Conservation (phyloP, 1,139 yeast species). For the Wickerhamomyces sp. region DNA sequence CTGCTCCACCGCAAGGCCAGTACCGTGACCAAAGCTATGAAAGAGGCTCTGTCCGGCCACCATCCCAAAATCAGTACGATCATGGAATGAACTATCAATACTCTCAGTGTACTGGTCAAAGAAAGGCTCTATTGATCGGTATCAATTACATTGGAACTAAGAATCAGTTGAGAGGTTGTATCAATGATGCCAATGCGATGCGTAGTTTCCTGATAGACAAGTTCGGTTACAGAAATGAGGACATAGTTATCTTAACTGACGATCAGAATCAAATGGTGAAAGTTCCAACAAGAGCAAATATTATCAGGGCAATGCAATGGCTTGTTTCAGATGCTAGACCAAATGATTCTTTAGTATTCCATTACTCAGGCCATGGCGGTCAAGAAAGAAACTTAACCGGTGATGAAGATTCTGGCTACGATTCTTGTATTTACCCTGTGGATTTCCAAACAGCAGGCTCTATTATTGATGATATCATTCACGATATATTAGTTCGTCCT, state of each 20-base stretch:
- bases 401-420: conserved; percentile 87
- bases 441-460: conserved; percentile 76
- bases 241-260: conserved; percentile 82
- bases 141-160: conserved; percentile 79
- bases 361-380: conserved; percentile 95
- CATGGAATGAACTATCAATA: conserved; percentile 43
- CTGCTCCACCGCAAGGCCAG: background rate
- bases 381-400: conserved; percentile 75
- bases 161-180: conserved; percentile 76
- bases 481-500: conserved; percentile 72
- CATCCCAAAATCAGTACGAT: background rate
- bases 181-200: conserved; percentile 74
- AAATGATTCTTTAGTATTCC: conserved; percentile 82
- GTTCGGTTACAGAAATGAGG: conserved; percentile 66
- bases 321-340: conserved; percentile 76
- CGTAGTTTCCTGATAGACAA: conserved; percentile 47
- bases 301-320: conserved; percentile 89
- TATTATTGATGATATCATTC: conserved; percentile 81
- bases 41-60: background rate
- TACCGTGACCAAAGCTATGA: background rate
- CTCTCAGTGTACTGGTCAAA: conserved; percentile 70
- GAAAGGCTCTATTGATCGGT: conserved; percentile 83
- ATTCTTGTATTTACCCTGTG: conserved; percentile 87
- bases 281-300: conserved; percentile 74
- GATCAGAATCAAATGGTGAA: conserved; percentile 57